Evolutionary conservation across 768 basidiomycete species (phyloP).

Genomic region (Boletus barrowsii): DNA sequence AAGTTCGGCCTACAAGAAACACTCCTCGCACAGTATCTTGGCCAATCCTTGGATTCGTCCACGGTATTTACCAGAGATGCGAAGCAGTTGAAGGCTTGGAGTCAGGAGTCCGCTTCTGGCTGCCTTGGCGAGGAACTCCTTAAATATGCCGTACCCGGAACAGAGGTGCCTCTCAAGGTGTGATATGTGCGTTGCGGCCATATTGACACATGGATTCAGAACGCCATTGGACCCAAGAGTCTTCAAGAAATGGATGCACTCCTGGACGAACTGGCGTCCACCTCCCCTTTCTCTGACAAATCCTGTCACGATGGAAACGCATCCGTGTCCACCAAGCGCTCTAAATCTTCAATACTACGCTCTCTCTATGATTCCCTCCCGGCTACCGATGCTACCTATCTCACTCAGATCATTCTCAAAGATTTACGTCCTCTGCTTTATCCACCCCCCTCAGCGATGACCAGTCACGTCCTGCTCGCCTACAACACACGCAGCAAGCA

Average conservation of each 20-base stretch:
- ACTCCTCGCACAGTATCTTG: constrained; percentile 50
- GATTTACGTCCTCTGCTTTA: constrained; percentile 81
- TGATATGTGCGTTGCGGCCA: not conserved
- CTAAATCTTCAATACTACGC: constrained; percentile 41
- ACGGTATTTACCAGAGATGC: constrained; percentile 23
- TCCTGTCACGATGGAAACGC: constrained; percentile 38
- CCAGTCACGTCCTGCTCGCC: constrained; percentile 47
- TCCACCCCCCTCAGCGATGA: constrained; percentile 48
- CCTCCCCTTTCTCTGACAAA: constrained; percentile 56
- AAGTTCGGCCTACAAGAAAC: constrained; percentile 74
- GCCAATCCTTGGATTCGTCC: constrained; percentile 44
- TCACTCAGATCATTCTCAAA: constrained; percentile 86
- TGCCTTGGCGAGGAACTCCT: constrained; percentile 71
- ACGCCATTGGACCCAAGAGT: constrained; percentile 32
- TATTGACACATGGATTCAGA: constrained; percentile 16
- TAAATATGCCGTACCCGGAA: constrained; percentile 35
- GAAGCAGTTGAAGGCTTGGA: constrained; percentile 38
- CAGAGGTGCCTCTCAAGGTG: constrained; percentile 26
- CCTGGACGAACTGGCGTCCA: constrained; percentile 71
- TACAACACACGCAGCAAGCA: constrained; percentile 57
- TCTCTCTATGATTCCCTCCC: constrained; percentile 58
- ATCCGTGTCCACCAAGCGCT: constrained; percentile 29
- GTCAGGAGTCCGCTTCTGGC: constrained; percentile 45
- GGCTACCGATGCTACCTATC: constrained; percentile 60
- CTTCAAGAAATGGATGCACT: constrained; percentile 56